These are phyloP conservation scores for Dactylonectria estremocensis DNA, from an alignment of 2,329 filamentous ascomycete genomes.

Conservation along the genomic window DNA sequence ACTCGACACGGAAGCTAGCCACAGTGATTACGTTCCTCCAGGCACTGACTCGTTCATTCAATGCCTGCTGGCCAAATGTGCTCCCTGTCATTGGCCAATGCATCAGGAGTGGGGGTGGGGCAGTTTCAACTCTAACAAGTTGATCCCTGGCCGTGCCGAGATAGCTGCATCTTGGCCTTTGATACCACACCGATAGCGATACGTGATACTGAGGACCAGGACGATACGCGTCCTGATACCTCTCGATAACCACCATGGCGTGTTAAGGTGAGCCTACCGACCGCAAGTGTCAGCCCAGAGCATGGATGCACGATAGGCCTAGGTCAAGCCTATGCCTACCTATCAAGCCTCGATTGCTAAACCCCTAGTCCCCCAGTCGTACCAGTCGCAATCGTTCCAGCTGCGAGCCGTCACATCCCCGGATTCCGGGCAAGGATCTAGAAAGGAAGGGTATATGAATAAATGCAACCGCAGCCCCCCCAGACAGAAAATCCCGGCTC, in stretches of 20 bases:
- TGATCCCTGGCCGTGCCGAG: constrained; percentile 17
- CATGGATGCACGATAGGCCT: constrained; percentile 23
- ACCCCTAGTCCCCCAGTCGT: not conserved
- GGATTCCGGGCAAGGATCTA: constrained; percentile 10
- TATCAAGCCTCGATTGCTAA: constrained; percentile 3
- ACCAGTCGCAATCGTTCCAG: not conserved
- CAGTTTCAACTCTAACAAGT: not conserved
- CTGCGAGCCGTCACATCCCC: not conserved
- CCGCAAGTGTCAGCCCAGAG: constrained; percentile 26
- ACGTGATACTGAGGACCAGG: not conserved
- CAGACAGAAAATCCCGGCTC: not conserved
- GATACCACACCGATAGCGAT: constrained; percentile 12
- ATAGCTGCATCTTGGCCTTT: constrained; percentile 22
- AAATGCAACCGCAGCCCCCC: constrained; percentile 10
- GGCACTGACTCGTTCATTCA: constrained; percentile 22
- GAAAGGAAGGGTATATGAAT: constrained; percentile 17
- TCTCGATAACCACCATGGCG: constrained; percentile 24
- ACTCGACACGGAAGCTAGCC: not conserved
- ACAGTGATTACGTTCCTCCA: not conserved
- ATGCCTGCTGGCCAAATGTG: constrained; percentile 5
- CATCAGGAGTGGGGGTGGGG: constrained; percentile 29
- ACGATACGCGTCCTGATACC: not conserved
- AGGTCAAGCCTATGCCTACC: constrained; percentile 1
- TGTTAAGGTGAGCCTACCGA: constrained; percentile 22
- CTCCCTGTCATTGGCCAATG: constrained; percentile 23